Base-by-base conservation (phyloP, 78 protist species). In the Speleostelium caveatum region DNA sequence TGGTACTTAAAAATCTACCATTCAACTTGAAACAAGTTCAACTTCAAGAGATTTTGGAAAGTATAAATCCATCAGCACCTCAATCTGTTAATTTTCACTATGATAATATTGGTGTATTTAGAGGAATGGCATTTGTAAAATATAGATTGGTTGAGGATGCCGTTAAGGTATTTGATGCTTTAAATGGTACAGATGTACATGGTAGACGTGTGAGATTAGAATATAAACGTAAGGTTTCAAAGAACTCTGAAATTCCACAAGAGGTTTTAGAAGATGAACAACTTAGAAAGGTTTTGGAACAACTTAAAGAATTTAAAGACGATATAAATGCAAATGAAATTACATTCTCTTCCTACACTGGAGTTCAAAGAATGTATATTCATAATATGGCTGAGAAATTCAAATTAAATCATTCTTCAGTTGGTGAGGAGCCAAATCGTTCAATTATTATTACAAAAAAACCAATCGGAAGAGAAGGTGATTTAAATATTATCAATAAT, bases 61-160 rank as follows among this genome's bases (percentile, higher is more conserved):
- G 53, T 19, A 78, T 88, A 3, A 78, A 88, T 21, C 91, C 91
- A 58, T 69, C 79, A 2, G 87, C 86, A 2, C 94, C 94, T 24
- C 86, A 78, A 42, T 71, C 78, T 19, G 94, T 88, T 1, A 78
- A 76, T 28, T 88, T 78, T 49, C 86, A 78, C 56, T 88, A 75
- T 67, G 94, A 88, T 53, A 75, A 68, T 22, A 75, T 78, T 36
- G 94, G 94, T 32, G 87, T 88, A 0, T 88, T 88, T 73, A 53
- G 94, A 35, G 94, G 94, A 19, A 88, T 88, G 94, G 94, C 94
- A 4, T 88, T 88, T 75, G 94, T 88, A 60, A 88, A 88, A 36
- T 88, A 88, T 32, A 56, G 93, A 30, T 39, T 75, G 33, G 73
- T 86, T 51, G 87, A 75, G 30, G 86, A 74, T 32, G 86, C 93